Evolutionary conservation across 1,284 basidiomycete genomes (phyloP).

Genomic region (Microbotryum scabiosae): DNA sequence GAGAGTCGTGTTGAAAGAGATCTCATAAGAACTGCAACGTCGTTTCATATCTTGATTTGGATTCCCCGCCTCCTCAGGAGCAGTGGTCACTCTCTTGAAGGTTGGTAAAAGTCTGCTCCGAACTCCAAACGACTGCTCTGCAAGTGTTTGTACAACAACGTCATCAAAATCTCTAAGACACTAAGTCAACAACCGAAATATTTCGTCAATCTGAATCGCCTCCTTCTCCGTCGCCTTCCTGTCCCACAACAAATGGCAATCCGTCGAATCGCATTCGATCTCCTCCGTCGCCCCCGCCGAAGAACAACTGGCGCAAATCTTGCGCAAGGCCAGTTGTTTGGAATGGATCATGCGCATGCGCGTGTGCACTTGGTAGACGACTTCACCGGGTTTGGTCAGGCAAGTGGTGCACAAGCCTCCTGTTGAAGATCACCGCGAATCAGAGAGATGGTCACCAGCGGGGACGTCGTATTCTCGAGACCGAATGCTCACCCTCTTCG

Average conservation of each 20-base stretch:
- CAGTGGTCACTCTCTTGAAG: no score
- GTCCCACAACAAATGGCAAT: slow-evolving; percentile 73
- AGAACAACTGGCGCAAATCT: slow-evolving; percentile 63
- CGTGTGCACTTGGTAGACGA: slow-evolving; percentile 54
- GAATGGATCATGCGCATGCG: slow-evolving; percentile 53
- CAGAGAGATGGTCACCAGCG: neutral
- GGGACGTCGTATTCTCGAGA: neutral
- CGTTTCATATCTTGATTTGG: no score
- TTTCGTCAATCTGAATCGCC: neutral
- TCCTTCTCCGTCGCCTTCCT: slow-evolving; percentile 53
- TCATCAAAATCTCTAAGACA: neutral
- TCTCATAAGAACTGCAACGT: no score
- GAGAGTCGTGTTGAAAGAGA: neutral
- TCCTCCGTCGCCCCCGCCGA: slow-evolving; percentile 52
- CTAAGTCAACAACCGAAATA: neutral
- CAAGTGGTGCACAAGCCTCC: slow-evolving; percentile 64
- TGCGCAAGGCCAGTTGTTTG: slow-evolving; percentile 16
- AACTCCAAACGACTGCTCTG: neutral
- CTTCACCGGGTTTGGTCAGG: slow-evolving; percentile 48
- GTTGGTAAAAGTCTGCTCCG: no score
- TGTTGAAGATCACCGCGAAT: neutral
- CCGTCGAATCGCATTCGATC: slow-evolving; percentile 67
- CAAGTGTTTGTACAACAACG: neutral
- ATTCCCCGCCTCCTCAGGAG: no score
- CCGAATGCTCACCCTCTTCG: slow-evolving; percentile 6